phyloP scores from a whole-genome alignment of 2,329 filamentous ascomycete genomes.

The Botrytis byssoidea region DNA sequence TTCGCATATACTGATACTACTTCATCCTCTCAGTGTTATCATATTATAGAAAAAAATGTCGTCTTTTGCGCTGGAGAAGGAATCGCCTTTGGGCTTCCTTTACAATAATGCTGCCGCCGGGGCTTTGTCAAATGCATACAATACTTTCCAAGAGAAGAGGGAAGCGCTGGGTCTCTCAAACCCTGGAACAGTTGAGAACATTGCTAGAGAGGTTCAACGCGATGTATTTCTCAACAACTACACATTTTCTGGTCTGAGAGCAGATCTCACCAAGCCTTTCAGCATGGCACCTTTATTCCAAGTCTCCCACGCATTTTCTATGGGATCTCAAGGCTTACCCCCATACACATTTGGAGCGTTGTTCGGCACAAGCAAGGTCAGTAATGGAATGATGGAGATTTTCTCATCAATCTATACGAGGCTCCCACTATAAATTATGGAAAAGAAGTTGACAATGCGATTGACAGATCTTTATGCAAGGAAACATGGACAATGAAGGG shows the following conservation, averaged over 20 bases:
- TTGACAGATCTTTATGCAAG: slow-evolving; percentile 85
- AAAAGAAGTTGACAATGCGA: slow-evolving; percentile 27
- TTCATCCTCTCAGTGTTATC: slow-evolving; percentile 4
- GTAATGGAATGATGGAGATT: slow-evolving; percentile 35
- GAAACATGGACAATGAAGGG: slow-evolving; percentile 90
- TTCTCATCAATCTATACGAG: background rate
- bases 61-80: slow-evolving; percentile 38
- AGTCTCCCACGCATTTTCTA: slow-evolving; percentile 93
- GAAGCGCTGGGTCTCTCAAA: slow-evolving; percentile 85
- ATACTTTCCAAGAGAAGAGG: slow-evolving; percentile 79
- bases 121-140: slow-evolving; percentile 73
- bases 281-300: slow-evolving; percentile 93
- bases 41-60: slow-evolving; percentile 31
- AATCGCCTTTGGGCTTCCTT: slow-evolving; percentile 62
- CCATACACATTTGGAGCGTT: slow-evolving; percentile 94
- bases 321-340: slow-evolving; percentile 84
- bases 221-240: slow-evolving; percentile 96
- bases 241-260: slow-evolving; percentile 94
- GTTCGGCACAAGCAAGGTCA: slow-evolving; percentile 88
- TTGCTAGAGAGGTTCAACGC: slow-evolving; percentile 88
- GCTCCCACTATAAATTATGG: background rate
- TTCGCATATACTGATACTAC: background rate
- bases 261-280: slow-evolving; percentile 95
- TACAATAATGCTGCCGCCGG: slow-evolving; percentile 70
- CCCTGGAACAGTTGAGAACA: slow-evolving; percentile 86